Base-by-base conservation (phyloP, 495 filamentous ascomycete genomes). In the Annulohypoxylon moriforme region DNA sequence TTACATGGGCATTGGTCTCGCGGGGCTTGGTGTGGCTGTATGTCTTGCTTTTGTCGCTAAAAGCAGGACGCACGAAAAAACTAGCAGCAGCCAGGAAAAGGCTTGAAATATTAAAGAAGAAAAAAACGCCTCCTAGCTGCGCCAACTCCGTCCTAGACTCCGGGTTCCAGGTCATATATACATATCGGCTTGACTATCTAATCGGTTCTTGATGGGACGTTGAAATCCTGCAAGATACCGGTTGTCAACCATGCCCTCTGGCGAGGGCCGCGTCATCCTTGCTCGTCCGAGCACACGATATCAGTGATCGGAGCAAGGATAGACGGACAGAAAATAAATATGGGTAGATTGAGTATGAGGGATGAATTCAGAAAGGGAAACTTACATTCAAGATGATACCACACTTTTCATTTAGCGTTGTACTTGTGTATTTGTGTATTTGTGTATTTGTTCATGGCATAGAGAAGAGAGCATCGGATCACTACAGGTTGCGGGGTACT, bases 1-100 rank as follows among this genome's bases (percentile, higher is more conserved):
- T 27, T 83, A 79, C 42, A 67, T 81, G 50, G 76, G 66, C 0
- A 61, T 81, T 29, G 77, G 80, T 11, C 59, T 83, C 7, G 70
- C 79, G 1, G 77, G 65, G 2, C 42, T 77, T 2, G 76, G 79
- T 5, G 69, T 79, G 25, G 14, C 24, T 13, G 66, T 69, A 24
- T 73, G 71, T 14, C 33, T 73, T 52, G 71, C 60, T 59, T 73
- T 69, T 25, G 25, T 73, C 0, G 42, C 31, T 8, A 73, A 73
- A 22, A 73, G 65, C 18, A 59, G 44, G 31, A 62, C 9, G 7
- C 66, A 66, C 11, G 62, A 66, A 22, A 5, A 20, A 3, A 25
- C 22, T 9, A n/a, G 4, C 0, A n/a, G 4, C 0, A 31, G 7
- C 11, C 0, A 49, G 22, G 68, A 67, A 50, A 31, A 42, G 47